These are phyloP conservation scores for Takashimella koratensis DNA, from an alignment of 1,284 basidiomycete species.

Conservation along the genomic window DNA sequence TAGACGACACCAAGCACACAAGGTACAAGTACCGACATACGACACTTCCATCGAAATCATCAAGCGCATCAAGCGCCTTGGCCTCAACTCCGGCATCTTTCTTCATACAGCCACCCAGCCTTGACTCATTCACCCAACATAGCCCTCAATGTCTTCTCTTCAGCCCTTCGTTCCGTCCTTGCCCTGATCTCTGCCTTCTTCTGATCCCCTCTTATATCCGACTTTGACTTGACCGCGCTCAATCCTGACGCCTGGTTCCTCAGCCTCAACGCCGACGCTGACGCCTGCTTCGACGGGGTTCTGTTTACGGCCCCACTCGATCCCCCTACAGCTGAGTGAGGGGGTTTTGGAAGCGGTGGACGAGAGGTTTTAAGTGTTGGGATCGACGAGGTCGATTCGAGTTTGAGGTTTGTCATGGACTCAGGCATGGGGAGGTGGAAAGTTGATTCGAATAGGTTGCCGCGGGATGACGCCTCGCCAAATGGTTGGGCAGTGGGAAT, in stretches of 20 bases:
- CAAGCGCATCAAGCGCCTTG: too few relatives aligned
- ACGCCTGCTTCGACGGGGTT: neutral
- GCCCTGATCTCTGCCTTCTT: neutral
- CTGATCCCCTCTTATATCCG: neutral
- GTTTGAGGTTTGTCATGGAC: neutral
- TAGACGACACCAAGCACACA: too few relatives aligned
- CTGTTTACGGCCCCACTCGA: neutral
- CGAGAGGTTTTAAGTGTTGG: too few relatives aligned
- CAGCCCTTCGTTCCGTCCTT: neutral
- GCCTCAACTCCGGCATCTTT: too few relatives aligned
- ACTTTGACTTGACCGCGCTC: neutral
- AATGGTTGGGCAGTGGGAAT: conserved; percentile 22
- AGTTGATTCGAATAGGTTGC: conserved; percentile 20
- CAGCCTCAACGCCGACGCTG: neutral
- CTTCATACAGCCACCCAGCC: too few relatives aligned
- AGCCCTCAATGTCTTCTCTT: neutral
- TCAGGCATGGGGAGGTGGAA: conserved; percentile 10
- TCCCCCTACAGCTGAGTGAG: too few relatives aligned
- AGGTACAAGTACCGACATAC: too few relatives aligned
- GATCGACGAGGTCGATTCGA: too few relatives aligned
- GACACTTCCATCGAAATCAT: too few relatives aligned
- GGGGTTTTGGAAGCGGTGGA: too few relatives aligned
- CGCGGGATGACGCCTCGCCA: conserved; percentile 28
- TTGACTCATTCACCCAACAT: too few relatives aligned
- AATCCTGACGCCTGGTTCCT: neutral